Evolutionary conservation across 352 stramenopile species (phyloP).

Genomic region (Hyaloperonospora arabidopsidis): DNA sequence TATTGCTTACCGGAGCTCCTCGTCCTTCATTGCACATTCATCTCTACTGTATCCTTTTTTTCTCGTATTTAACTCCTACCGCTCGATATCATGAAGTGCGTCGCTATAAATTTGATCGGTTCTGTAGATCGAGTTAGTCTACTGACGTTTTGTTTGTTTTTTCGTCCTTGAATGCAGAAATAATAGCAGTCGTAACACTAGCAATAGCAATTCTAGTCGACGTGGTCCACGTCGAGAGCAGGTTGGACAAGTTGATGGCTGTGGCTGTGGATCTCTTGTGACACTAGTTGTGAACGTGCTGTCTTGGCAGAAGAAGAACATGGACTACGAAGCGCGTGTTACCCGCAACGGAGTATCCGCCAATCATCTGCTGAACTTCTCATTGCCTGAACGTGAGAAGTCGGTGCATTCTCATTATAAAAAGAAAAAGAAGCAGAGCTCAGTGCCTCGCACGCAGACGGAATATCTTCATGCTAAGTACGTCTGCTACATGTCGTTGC

Average conservation of each 20-base stretch:
- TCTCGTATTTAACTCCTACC: too few species aligned
- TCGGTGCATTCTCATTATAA: slow-evolving; percentile 28
- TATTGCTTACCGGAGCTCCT: slow-evolving; percentile 2
- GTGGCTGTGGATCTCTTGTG: slow-evolving; percentile 1
- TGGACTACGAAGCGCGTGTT: slow-evolving; percentile 49
- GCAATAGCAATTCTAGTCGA: slow-evolving; percentile 20
- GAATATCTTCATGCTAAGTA: slow-evolving; percentile 85
- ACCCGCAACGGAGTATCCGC: slow-evolving; percentile 63
- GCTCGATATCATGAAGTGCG: slow-evolving; percentile 39
- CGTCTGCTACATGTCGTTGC: slow-evolving; percentile 8
- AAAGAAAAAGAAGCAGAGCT: slow-evolving; percentile 71
- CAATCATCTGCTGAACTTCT: slow-evolving; percentile 83
- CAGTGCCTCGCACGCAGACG: slow-evolving; percentile 54
- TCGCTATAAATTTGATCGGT: slow-evolving; percentile 1
- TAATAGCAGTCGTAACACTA: slow-evolving; percentile 26
- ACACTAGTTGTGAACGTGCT: slow-evolving; percentile 1
- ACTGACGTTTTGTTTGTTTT: not conserved
- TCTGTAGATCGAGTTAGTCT: not conserved
- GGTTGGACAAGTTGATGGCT: slow-evolving; percentile 10
- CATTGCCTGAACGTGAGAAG: slow-evolving; percentile 65
- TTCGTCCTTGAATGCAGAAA: slow-evolving; percentile 13
- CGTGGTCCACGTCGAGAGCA: slow-evolving; percentile 33
- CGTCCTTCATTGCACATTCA: slow-evolving; percentile 16
- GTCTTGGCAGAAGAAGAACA: slow-evolving; percentile 36
- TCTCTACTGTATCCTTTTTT: slow-evolving; percentile 18